Base-by-base conservation (phyloP, 2,329 filamentous ascomycete genomes). In the Diplodia sapinea region DNA sequence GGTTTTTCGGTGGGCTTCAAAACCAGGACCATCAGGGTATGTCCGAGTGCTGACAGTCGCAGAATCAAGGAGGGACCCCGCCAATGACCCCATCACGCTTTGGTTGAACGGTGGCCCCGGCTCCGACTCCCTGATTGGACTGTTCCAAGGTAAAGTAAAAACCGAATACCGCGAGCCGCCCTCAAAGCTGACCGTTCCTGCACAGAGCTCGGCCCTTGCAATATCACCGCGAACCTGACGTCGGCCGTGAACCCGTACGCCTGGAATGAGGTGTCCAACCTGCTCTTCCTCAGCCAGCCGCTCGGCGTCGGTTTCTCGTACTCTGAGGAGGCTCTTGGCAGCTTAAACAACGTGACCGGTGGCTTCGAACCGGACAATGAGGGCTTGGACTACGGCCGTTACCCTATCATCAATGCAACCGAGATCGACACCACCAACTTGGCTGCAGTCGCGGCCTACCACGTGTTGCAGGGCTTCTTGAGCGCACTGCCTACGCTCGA, bases 241-340 rank as follows among this genome's bases (percentile, higher is more conserved):
- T 78, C 72, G 20, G 55, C 73, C 65, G 52, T 79, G 73, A 89
- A 89, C 72, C 85, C 85, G 4, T 85, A 87, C 77, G 83, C 83
- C 9, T 89, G 86, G 85, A 87, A 83, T 71, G 83, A 87, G 69
- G 82, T 83, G 31, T 85, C 83, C 43, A 88, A 88, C 73, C 78
- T 89, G 76, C 78, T 89, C 11, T 89, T 88, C 76, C 79, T 89
- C 63, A 86, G 85, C 65, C 86, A 89, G 75, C 87, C 87, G 11
- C 79, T 86, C n/a, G 85, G 85, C 40, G 82, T 84, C 33, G 86
- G 86, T 2, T 86, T 86, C 74, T 85, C 83, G 2, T 87, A 87
- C 73, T 69, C 57, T 5, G 70, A 69, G 36, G 69, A 65, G 23
- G 52, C 11, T 4, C 23, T 56, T n/a, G 62, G 67, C 12, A 55